A percentile compares a stretch with the other conserved stretches of the same genome.
phyloP scores from a whole-genome alignment of 2,329 filamentous ascomycete species.

The Periconia sp. region DNA sequence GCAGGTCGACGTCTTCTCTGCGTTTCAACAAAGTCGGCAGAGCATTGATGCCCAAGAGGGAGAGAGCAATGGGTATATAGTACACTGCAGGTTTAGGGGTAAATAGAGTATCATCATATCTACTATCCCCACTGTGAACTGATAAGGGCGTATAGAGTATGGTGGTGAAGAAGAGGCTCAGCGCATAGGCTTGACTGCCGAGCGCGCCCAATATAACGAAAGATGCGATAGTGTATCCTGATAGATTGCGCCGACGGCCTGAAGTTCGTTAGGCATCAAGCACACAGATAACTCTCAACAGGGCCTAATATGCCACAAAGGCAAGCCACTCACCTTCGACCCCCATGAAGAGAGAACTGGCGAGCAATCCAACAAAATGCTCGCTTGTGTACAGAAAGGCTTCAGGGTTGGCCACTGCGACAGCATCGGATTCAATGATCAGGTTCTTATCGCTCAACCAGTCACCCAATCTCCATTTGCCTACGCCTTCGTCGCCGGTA shows the following conservation, averaged over 20 bases:
- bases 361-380: constrained; percentile 56
- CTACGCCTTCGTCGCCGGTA: constrained; percentile 35
- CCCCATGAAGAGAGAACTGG: constrained; percentile 60
- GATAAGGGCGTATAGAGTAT: constrained; percentile 59
- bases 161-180: constrained; percentile 65
- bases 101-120: constrained; percentile 34
- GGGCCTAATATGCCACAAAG: neutral
- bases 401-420: constrained; percentile 56
- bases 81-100: constrained; percentile 36
- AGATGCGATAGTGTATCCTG: constrained; percentile 51
- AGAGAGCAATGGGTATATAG: constrained; percentile 48
- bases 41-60: constrained; percentile 51
- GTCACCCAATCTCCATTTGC: constrained; percentile 45
- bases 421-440: constrained; percentile 56
- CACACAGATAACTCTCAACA: neutral
- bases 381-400: constrained; percentile 67
- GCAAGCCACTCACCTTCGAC: constrained; percentile 51
- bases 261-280: constrained; percentile 2
- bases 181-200: constrained; percentile 62
- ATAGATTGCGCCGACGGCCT: constrained; percentile 58
- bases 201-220: constrained; percentile 63
- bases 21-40: constrained; percentile 28
- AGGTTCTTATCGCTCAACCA: constrained; percentile 60
- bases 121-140: constrained; percentile 36
- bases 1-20: constrained; percentile 21